Conservation (phyloP, 345 rosid species). For the Ceriops tagal region DNA sequence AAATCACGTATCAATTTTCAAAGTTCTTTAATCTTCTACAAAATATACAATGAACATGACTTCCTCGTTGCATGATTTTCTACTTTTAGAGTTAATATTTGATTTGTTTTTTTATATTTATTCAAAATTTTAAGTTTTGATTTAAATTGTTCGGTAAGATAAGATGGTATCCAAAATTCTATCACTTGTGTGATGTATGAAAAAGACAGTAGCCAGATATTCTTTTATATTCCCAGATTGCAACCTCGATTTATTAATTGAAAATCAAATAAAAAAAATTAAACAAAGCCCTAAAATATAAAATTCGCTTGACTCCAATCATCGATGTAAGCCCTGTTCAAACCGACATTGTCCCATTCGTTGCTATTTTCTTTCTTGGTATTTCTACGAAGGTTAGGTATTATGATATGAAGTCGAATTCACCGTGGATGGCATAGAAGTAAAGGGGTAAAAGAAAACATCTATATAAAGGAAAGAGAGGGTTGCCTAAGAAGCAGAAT, state of each 20-base stretch:
- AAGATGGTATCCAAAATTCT: no score
- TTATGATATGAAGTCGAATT: slow-evolving; percentile 6
- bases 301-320: background rate
- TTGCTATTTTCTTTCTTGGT: background rate
- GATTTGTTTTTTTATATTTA: no score
- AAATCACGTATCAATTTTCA: background rate
- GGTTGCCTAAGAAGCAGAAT: slow-evolving; percentile 27
- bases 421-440: slow-evolving; percentile 3
- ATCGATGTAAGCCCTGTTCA: background rate
- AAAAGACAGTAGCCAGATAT: background rate
- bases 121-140: no score
- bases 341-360: background rate
- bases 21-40: background rate
- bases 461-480: slow-evolving; percentile 55
- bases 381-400: background rate
- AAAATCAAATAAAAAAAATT: background rate
- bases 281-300: background rate
- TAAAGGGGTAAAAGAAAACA: slow-evolving; percentile 23
- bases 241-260: background rate
- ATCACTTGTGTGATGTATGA: no score
- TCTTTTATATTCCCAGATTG: slow-evolving; percentile 2
- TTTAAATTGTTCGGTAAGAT: no score
- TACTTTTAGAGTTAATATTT: no score
- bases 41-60: background rate
- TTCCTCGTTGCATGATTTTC: background rate